Evolutionary conservation across 495 filamentous ascomycete genomes (phyloP), one percentile per base, ranked within the genome.

Genomic region (Amphirosellinia nigrospora): DNA sequence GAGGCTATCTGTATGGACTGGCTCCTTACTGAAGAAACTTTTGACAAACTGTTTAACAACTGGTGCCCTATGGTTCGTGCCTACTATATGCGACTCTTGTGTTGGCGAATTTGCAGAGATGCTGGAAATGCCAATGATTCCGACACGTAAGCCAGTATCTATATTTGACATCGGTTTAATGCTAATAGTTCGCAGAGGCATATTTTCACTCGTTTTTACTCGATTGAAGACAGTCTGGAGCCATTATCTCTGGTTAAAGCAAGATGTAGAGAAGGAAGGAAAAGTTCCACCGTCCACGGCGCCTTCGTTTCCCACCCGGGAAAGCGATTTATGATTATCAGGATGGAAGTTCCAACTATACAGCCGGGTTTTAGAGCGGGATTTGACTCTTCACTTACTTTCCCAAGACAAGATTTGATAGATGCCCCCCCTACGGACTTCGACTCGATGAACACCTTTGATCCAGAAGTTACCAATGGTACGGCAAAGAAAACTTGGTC

Each of bases 41-140:
- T 98, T 78, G 89, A 93, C 59, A 89, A 88, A 67, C 89, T 94
- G 72, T 99, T 99, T 82, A 94, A 90, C 76, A 94, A 98, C 77
- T 99, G 96, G 96, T 98, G 95, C 80, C 96, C 96, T 1, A 98
- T 99, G 96, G 94, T 97, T 34, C 88, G 96, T 70, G 92, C 94
- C 21, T 99, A 98, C 79, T 98, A 90, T 76, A 96, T 97, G 89
- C 93, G 96, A 45, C 78, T 99, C 43, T 78, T 97, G 19, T 97
- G 94, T 80, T 99, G 96, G 96, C 89, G 96, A 46, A 75, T 98
- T 15, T 96, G 90, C 67, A 85, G 96, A 67, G 93, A 92, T 75
- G 89, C 90, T 70, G 92, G 89, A 6, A 88, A 87, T 58, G 84
- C 87, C 9, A 88, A 88, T 43, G 84, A 87, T 39, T 75, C 90